phyloP scores from a whole-genome alignment of 495 filamentous ascomycete genomes.

The Trichoderma virens region DNA sequence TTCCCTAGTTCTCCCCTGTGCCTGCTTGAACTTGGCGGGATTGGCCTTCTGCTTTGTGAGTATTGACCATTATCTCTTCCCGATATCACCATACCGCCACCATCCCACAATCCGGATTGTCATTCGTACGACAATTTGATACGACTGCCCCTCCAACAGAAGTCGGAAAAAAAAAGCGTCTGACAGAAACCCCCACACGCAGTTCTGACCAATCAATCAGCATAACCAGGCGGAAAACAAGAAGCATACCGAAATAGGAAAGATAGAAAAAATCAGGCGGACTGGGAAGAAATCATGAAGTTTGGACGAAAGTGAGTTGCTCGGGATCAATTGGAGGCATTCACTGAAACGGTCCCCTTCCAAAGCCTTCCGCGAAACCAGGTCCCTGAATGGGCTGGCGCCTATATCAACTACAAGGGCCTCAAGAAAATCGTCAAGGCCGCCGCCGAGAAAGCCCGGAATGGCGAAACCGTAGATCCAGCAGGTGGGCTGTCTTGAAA shows the following conservation, averaged over 20 bases:
- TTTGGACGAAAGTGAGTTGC: conserved; percentile 60
- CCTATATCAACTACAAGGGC: conserved; percentile 93
- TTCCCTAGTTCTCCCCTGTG: neutral
- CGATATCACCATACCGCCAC: too few species aligned
- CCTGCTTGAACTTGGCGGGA: neutral
- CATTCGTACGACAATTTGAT: too few species aligned
- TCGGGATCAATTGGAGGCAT: neutral
- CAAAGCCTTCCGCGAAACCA: conserved; percentile 79
- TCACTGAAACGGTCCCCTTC: neutral
- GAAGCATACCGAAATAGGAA: neutral
- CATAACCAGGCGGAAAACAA: neutral
- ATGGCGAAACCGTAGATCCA: conserved; percentile 69
- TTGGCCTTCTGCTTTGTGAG: neutral
- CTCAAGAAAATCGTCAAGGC: conserved; percentile 92
- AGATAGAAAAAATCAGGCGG: conserved; percentile 11
- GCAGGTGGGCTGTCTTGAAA: conserved; percentile 43
- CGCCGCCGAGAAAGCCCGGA: conserved; percentile 51
- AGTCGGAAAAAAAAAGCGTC: neutral
- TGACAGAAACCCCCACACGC: neutral
- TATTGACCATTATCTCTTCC: neutral
- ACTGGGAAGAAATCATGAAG: conserved; percentile 50
- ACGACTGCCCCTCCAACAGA: neutral
- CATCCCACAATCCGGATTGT: too few species aligned
- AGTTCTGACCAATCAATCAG: conserved; percentile 3
- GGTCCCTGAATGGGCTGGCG: conserved; percentile 89